Evolutionary conservation across 2,329 filamentous ascomycete genomes (phyloP).

Genomic region (Xylaria arbuscula): DNA sequence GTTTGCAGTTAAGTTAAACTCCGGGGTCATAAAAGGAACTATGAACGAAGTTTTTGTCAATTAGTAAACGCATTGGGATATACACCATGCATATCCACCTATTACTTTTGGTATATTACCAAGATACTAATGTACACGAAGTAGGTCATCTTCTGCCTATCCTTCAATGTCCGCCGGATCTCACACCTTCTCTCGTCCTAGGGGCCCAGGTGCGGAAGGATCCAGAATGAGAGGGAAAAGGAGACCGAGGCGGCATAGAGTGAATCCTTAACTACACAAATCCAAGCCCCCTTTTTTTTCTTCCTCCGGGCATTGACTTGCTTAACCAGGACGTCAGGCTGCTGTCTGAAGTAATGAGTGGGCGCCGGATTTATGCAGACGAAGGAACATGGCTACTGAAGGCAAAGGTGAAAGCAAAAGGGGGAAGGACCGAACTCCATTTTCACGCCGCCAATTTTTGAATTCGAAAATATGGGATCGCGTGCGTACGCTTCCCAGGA

Average conservation of each 20-base stretch:
- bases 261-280: neutral
- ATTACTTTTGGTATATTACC: constrained; percentile 2
- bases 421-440: neutral
- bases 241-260: neutral
- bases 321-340: neutral
- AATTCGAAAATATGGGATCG: neutral
- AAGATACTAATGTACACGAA: constrained; percentile 20
- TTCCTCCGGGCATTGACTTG: neutral
- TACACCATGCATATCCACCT: neutral
- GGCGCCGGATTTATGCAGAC: neutral
- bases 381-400: neutral
- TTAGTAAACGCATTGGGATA: neutral
- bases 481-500: neutral
- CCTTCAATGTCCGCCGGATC: neutral
- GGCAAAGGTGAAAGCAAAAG: neutral
- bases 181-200: neutral
- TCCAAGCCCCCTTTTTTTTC: neutral
- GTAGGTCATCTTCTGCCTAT: neutral
- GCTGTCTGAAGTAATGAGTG: neutral
- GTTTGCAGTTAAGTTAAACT: too few relatives aligned
- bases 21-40: neutral
- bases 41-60: too few relatives aligned
- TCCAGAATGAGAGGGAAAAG: neutral
- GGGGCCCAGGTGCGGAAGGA: neutral
- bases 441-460: neutral